Evolutionary conservation across 208 protist species (phyloP).

Genomic region (Trypanosomatidae sp.): DNA sequence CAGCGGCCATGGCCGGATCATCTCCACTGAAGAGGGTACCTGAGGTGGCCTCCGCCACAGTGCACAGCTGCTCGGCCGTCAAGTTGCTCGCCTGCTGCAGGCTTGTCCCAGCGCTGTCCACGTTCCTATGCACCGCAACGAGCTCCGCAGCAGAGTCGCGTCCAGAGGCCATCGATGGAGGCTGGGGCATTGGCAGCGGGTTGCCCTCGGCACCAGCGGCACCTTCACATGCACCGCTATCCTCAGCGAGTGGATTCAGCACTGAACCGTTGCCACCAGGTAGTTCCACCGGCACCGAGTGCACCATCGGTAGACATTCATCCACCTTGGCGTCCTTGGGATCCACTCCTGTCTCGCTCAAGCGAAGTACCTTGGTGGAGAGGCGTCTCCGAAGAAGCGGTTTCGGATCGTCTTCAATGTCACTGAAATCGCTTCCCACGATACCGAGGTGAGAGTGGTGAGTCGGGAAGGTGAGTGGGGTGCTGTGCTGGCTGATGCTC

Average conservation of each 20-base stretch:
- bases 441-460: constrained; percentile 6
- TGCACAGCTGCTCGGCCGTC: background rate
- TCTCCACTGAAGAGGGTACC: background rate
- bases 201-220: background rate
- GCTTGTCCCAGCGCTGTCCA: background rate
- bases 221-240: background rate
- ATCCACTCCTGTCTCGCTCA: background rate
- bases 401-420: constrained; percentile 23
- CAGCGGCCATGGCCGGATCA: background rate
- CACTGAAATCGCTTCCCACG: constrained; percentile 26
- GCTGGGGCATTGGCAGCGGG: constrained; percentile 10
- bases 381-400: background rate
- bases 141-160: background rate
- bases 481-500: constrained; percentile 12
- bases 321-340: background rate
- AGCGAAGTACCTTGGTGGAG: background rate
- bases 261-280: background rate
- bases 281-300: background rate
- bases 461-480: constrained; percentile 18
- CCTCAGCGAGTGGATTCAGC: background rate
- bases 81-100: background rate
- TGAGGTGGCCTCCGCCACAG: background rate
- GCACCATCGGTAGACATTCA: background rate
- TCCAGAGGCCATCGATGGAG: background rate
- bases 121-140: background rate